phyloP scores from a whole-genome alignment of 129 eudicot species.

The Flaveria sonorensis region DNA sequence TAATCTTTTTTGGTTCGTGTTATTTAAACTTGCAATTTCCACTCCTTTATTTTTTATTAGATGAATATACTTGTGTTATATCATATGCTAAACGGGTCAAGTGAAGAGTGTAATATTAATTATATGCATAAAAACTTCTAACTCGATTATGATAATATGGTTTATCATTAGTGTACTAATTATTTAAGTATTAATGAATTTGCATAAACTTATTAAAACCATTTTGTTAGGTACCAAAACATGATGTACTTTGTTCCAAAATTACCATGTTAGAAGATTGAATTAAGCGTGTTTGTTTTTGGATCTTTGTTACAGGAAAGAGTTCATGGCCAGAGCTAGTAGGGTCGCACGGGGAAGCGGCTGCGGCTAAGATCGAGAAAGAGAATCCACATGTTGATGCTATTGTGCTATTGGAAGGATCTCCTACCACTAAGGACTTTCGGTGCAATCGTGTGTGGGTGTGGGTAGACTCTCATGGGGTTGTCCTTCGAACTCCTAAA shows the following conservation, averaged over 20 bases:
- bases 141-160: background rate
- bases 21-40: background rate
- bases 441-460: conserved; percentile 58
- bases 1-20: background rate
- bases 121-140: too few species aligned
- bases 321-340: conserved; percentile 64
- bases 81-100: background rate
- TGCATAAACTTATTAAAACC: too few species aligned
- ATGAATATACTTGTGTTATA: too few species aligned
- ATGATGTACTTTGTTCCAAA: background rate
- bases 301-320: conserved; percentile 35
- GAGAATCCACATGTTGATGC: conserved; percentile 53
- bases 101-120: background rate
- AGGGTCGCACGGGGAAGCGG: conserved; percentile 36
- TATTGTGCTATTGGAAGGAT: conserved; percentile 48
- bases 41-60: too few species aligned
- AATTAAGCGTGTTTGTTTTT: too few species aligned
- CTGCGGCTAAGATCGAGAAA: conserved; percentile 44
- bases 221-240: background rate
- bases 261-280: background rate
- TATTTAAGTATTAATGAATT: too few species aligned
- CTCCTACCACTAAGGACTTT: conserved; percentile 38
- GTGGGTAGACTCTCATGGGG: conserved; percentile 40
- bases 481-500: conserved; percentile 42
- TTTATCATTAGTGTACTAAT: too few species aligned